Base-by-base conservation (phyloP, 2,329 filamentous ascomycete species). In the Alternaria novae-zelandiae region DNA sequence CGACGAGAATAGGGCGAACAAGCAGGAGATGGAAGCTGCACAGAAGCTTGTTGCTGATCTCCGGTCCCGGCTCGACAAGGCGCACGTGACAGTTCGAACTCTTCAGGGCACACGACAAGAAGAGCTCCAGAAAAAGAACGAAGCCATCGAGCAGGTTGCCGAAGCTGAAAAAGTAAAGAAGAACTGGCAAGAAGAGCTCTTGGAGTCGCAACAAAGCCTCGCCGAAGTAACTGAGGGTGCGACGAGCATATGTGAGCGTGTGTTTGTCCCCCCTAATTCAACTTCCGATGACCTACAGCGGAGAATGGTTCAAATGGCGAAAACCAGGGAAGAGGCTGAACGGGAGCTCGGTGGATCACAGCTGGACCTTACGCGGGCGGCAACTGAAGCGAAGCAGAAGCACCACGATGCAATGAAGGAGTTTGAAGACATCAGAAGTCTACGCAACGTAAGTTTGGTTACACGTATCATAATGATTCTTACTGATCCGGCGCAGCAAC, bases 91-190 rank as follows among this genome's bases (percentile, higher is more conserved):
- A 8, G 67, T 78, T 4, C 63, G 75, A 20, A 72, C 72, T n/a
- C 59, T 79, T 13, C 72, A 77, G 25, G 64, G 71, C 4, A 70
- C 72, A 55, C 79, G 77, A 44, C 70, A 76, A 26, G 64, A 75
- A 6, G 78, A 80, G 5, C 68, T 85, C 21, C 73, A 71, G 25
- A 72, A 72, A 21, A 85, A 84, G 73, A 85, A 85, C 59, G 47
- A 67, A 4, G 80, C 80, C 2, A 54, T 82, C 12, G 75, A 78
- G 3, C 61, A 68, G 5, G 72, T 83, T n/a, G 66, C 78, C 10
- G 64, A 59, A 8, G 76, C 78, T 0, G 75, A 82, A 64, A 62
- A 68, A 8, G 69, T 76, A 12, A 74, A 76, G 25, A 60, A 56
- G 3, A 55, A 70, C 7, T 74, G 78, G 54, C 67, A 79, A 57